These are phyloP conservation scores for Fusarium sp. DNA, from an alignment of 2,329 filamentous ascomycete species.

Conservation along the genomic window DNA sequence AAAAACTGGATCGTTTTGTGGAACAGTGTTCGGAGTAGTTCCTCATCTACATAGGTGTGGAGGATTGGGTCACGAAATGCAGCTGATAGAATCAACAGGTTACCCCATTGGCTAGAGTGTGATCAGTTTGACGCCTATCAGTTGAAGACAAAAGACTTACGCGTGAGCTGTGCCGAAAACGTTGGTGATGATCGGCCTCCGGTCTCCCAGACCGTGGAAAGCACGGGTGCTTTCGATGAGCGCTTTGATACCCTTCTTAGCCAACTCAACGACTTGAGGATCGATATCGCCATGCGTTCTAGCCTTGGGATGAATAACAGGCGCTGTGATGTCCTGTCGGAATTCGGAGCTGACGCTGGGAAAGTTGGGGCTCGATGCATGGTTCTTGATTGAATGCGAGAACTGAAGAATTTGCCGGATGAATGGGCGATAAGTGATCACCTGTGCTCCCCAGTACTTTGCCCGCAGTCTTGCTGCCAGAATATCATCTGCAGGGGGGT, in stretches of 20 bases:
- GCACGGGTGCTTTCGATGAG: constrained; percentile 86
- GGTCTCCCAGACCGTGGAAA: constrained; percentile 72
- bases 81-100: constrained; percentile 88
- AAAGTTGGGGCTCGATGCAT: constrained; percentile 47
- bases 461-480: constrained; percentile 85
- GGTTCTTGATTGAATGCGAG: constrained; percentile 50
- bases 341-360: constrained; percentile 48
- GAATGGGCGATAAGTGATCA: constrained; percentile 88
- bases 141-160: constrained; percentile 65
- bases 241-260: constrained; percentile 72
- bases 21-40: constrained; percentile 69
- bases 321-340: constrained; percentile 49
- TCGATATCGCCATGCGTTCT: constrained; percentile 53
- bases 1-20: constrained; percentile 81
- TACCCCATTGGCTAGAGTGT: constrained; percentile 85
- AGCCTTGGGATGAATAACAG: constrained; percentile 50
- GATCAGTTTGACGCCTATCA: constrained; percentile 16
- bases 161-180: constrained; percentile 95
- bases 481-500: constrained; percentile 78
- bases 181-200: constrained; percentile 88
- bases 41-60: constrained; percentile 63
- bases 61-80: constrained; percentile 76
- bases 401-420: constrained; percentile 65
- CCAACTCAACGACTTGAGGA: constrained; percentile 61
- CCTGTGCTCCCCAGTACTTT: constrained; percentile 93